Percentiles rank a stretch among this genome's conserved stretches.
Evolutionary conservation across 495 filamentous ascomycete species (phyloP).

Genomic region (Darksidea phi): DNA sequence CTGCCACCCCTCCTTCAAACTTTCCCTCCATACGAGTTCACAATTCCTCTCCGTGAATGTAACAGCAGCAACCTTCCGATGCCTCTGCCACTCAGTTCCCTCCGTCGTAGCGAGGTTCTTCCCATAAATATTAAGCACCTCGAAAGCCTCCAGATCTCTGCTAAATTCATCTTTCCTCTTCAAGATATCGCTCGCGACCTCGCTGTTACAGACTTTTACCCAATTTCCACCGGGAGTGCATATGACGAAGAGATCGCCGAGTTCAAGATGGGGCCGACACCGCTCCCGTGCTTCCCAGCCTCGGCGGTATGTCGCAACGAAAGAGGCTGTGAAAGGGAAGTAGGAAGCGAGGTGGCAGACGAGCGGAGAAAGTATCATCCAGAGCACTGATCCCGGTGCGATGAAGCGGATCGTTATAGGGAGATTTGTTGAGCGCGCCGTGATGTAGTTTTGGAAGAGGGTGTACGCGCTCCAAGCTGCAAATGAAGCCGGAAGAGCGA

Average conservation of each 20-base stretch:
- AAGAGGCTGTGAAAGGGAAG: slow-evolving; percentile 33
- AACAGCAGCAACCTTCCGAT: slow-evolving; percentile 46
- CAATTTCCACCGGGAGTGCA: slow-evolving; percentile 48
- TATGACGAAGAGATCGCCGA: slow-evolving; percentile 47
- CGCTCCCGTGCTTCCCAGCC: slow-evolving; percentile 46
- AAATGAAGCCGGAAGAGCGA: background rate
- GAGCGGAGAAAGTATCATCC: slow-evolving; percentile 12
- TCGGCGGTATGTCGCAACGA: slow-evolving; percentile 36
- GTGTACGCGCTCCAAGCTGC: background rate
- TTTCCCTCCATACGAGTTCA: slow-evolving; percentile 48
- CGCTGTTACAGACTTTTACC: slow-evolving; percentile 47
- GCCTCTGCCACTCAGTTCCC: slow-evolving; percentile 48
- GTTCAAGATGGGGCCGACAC: slow-evolving; percentile 43
- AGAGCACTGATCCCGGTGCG: background rate
- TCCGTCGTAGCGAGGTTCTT: slow-evolving; percentile 48
- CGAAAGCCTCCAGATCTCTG: slow-evolving; percentile 44
- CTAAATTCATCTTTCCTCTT: slow-evolving; percentile 46
- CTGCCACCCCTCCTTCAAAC: slow-evolving; percentile 34
- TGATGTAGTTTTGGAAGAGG: slow-evolving; percentile 7
- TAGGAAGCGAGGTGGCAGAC: slow-evolving; percentile 23
- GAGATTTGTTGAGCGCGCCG: background rate
- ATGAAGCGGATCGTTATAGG: slow-evolving; percentile 5
- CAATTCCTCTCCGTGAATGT: slow-evolving; percentile 54
- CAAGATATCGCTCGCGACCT: slow-evolving; percentile 44
- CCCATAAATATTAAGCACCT: slow-evolving; percentile 49